phyloP scores from a whole-genome alignment of 495 filamentous ascomycete species.

The Amphirosellinia nigrospora region DNA sequence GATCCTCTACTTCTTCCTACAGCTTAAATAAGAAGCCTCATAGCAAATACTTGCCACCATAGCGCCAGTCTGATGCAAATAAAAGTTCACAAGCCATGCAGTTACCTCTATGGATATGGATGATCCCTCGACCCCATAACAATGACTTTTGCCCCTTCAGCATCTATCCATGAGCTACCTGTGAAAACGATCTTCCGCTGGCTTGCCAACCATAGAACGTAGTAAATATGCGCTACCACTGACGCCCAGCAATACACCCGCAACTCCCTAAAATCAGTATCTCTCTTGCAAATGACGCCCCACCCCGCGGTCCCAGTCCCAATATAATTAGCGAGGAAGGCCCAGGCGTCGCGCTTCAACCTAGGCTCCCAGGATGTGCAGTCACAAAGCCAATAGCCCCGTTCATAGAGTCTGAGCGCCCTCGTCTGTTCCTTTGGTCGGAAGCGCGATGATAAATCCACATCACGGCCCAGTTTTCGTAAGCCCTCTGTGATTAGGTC shows the following conservation, averaged over 20 bases:
- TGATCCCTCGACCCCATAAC: conserved; percentile 40
- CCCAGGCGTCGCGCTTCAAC: conserved; percentile 61
- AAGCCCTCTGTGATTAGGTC: conserved; percentile 61
- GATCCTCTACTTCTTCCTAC: background rate
- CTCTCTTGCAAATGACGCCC: conserved; percentile 61
- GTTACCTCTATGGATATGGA: conserved; percentile 6
- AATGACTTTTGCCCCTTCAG: conserved; percentile 55
- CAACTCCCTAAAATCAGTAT: conserved; percentile 43
- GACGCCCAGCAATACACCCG: conserved; percentile 73
- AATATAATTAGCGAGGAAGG: conserved; percentile 64
- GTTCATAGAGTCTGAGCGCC: conserved; percentile 59
- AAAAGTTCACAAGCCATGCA: background rate
- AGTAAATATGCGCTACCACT: conserved; percentile 65
- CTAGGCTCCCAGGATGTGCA: conserved; percentile 51
- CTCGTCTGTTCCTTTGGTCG: conserved; percentile 59
- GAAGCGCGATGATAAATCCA: conserved; percentile 57
- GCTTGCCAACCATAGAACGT: conserved; percentile 69
- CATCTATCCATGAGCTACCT: conserved; percentile 65
- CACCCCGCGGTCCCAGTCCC: conserved; percentile 66
- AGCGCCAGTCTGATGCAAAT: background rate
- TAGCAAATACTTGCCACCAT: background rate
- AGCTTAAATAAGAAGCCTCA: background rate
- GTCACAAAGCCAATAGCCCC: conserved; percentile 71
- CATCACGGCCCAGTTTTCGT: conserved; percentile 55
- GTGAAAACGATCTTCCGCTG: conserved; percentile 59